Percentiles rank a stretch among this genome's conserved stretches.
Evolutionary conservation across 1,284 basidiomycete species (phyloP).

Genomic region (Rhodotorula sp.): DNA sequence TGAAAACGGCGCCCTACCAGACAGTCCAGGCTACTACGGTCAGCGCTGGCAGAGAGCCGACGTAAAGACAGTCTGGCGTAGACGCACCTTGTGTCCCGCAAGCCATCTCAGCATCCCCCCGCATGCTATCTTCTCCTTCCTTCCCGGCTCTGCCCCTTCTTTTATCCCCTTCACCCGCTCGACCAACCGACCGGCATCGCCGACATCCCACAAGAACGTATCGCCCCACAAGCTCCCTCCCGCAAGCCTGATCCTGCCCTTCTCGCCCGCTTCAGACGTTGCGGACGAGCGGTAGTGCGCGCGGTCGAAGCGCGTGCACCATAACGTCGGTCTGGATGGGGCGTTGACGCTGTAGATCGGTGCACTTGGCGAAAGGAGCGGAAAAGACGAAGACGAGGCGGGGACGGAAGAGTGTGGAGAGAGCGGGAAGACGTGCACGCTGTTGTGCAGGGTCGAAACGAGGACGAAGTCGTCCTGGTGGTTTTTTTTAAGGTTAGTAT

Average conservation of each 20-base stretch:
- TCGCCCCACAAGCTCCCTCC: conserved; percentile 28
- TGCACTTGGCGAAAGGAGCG: not conserved
- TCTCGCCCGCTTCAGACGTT: accelerated
- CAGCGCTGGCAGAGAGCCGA: not conserved
- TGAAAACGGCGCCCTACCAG: conserved; percentile 27
- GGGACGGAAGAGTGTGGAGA: not conserved
- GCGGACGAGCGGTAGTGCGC: not conserved
- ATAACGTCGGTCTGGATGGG: conserved; percentile 19
- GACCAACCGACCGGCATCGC: not conserved
- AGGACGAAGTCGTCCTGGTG: conserved; percentile 11
- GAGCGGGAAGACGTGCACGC: conserved; percentile 9
- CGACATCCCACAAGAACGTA: conserved; percentile 27
- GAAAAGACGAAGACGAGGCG: not conserved
- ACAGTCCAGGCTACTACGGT: not conserved
- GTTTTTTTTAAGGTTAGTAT: too few species aligned
- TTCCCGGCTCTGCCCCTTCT: too few species aligned
- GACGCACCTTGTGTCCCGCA: conserved; percentile 12
- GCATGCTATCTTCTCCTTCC: too few species aligned
- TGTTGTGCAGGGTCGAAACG: conserved; percentile 25
- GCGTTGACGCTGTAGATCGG: conserved; percentile 8
- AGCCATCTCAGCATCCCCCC: not conserved
- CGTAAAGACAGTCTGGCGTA: too few species aligned
- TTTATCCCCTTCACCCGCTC: too few species aligned
- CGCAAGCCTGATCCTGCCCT: not conserved
- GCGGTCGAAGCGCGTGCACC: conserved; percentile 24